A percentile compares a stretch with the other conserved stretches of the same genome.
Conservation (phyloP, 2,329 filamentous ascomycete genomes). For the Raffaelea deltoideospora region DNA sequence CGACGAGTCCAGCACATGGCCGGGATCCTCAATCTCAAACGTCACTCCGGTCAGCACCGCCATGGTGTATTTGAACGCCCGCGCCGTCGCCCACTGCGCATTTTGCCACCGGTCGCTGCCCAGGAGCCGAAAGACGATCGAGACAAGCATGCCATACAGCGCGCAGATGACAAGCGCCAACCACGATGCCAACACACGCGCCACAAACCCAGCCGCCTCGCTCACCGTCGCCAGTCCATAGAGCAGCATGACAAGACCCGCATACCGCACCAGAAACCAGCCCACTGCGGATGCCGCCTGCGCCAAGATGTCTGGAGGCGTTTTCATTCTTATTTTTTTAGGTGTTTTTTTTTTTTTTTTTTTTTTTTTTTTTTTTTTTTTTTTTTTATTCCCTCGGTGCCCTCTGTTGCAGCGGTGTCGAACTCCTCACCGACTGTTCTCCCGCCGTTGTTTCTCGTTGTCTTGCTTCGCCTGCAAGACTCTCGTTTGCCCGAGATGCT, state of each 20-base stretch:
- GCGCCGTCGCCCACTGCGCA: slow-evolving; percentile 71
- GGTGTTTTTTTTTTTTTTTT: neutral
- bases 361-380: no score
- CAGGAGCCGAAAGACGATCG: slow-evolving; percentile 51
- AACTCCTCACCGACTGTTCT: no score
- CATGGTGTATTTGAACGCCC: slow-evolving; percentile 71
- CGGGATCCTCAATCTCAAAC: slow-evolving; percentile 58
- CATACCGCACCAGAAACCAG: slow-evolving; percentile 37
- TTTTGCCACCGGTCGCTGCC: slow-evolving; percentile 51
- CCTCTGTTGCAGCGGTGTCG: no score
- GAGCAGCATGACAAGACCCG: slow-evolving; percentile 36
- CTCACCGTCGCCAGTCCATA: slow-evolving; percentile 46
- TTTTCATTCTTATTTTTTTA: neutral
- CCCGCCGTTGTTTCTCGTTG: no score
- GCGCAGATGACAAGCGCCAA: slow-evolving; percentile 45
- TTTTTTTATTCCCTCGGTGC: no score
- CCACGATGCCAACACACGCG: slow-evolving; percentile 53
- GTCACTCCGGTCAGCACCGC: slow-evolving; percentile 57
- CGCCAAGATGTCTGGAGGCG: no score
- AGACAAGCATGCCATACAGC: slow-evolving; percentile 60
- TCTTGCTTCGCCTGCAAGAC: no score
- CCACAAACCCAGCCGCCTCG: slow-evolving; percentile 49
- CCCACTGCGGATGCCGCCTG: slow-evolving; percentile 14
- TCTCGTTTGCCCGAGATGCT: no score
- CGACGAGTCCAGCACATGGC: slow-evolving; percentile 42